Conservation (phyloP, 2,329 filamentous ascomycete genomes). For the Pyricularia sp. region DNA sequence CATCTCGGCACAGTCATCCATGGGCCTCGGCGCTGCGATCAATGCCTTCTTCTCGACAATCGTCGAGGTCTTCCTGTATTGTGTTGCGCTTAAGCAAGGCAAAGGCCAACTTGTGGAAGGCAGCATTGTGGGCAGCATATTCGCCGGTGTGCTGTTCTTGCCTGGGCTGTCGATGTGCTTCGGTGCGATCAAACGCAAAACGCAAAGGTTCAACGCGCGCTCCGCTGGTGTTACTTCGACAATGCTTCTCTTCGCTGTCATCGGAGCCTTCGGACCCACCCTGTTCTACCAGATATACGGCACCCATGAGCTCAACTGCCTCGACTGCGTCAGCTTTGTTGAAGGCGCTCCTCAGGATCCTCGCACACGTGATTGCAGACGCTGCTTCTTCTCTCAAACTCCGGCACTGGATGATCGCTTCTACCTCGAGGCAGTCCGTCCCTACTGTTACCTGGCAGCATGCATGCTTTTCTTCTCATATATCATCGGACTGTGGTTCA, state of each 20-base stretch:
- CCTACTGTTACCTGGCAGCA: slow-evolving; percentile 87
- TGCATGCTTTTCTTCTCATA: slow-evolving; percentile 85
- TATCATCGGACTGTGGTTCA: slow-evolving; percentile 90
- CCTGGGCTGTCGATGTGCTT: slow-evolving; percentile 98
- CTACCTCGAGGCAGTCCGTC: slow-evolving; percentile 81
- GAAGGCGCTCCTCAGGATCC: slow-evolving; percentile 13
- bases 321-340: slow-evolving; percentile 45
- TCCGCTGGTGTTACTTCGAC: slow-evolving; percentile 96
- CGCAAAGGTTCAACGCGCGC: slow-evolving; percentile 93
- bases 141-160: slow-evolving; percentile 89
- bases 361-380: slow-evolving; percentile 63
- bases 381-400: slow-evolving; percentile 87
- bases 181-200: slow-evolving; percentile 94
- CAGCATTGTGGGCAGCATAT: slow-evolving; percentile 95
- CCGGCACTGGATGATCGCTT: slow-evolving; percentile 81
- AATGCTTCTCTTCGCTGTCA: slow-evolving; percentile 93
- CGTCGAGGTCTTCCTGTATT: slow-evolving; percentile 96
- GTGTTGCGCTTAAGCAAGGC: slow-evolving; percentile 82
- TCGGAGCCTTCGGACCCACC: slow-evolving; percentile 90
- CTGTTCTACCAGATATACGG: slow-evolving; percentile 99
- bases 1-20: slow-evolving; percentile 96
- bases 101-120: slow-evolving; percentile 92
- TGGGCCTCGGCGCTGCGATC: slow-evolving; percentile 93
- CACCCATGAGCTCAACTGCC: slow-evolving; percentile 89
- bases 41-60: slow-evolving; percentile 98